Conservation (phyloP, 2,329 filamentous ascomycete species). For the Fusarium denticulatum region DNA sequence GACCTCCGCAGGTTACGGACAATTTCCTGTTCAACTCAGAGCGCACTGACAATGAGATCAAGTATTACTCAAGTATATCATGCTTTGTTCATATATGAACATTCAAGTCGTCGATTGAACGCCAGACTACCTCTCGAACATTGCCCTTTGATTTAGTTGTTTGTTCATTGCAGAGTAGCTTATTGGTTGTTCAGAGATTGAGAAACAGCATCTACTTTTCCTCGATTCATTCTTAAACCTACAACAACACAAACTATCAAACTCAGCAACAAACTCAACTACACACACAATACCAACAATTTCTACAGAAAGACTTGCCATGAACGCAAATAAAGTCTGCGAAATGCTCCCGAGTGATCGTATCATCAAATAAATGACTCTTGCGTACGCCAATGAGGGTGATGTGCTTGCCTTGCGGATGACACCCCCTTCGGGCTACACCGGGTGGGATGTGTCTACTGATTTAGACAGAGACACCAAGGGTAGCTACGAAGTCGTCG, state of each 20-base stretch:
- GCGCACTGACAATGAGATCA: neutral
- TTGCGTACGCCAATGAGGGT: neutral
- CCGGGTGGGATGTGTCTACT: accelerated
- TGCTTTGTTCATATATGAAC: neutral
- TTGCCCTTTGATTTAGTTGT: neutral
- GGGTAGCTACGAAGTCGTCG: too few species aligned
- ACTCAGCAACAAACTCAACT: neutral
- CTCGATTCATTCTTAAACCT: neutral
- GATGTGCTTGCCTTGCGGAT: neutral
- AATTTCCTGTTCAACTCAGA: neutral
- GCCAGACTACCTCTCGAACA: neutral
- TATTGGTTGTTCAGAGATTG: neutral
- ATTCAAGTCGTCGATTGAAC: accelerated
- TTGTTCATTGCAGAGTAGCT: neutral
- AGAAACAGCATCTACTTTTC: neutral
- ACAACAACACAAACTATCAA: neutral
- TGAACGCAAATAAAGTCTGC: neutral
- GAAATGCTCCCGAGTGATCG: neutral
- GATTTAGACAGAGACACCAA: too few species aligned
- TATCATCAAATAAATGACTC: neutral
- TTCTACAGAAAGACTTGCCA: neutral
- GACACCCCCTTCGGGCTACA: too few species aligned
- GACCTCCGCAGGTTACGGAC: neutral
- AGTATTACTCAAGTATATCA: neutral
- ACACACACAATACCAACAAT: neutral